These are phyloP conservation scores for Incumbomyces lentus DNA, from an alignment of 2,329 filamentous ascomycete species.

Conservation along the genomic window DNA sequence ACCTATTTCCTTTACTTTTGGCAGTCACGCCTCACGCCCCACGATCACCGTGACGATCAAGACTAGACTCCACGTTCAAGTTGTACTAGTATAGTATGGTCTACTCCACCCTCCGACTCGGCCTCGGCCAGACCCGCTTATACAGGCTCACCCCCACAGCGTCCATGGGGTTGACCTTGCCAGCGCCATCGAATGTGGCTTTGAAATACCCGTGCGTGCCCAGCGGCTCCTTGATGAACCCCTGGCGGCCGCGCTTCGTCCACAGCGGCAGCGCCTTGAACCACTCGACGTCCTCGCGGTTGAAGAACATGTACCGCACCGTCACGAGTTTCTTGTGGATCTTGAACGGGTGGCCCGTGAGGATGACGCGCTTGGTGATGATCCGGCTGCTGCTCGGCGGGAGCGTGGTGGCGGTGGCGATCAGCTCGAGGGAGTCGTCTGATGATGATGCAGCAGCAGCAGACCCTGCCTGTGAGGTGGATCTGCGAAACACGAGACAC, in stretches of 20 bases:
- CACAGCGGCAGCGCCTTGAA: constrained; percentile 94
- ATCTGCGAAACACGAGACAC: constrained; percentile 68
- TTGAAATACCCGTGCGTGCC: constrained; percentile 99
- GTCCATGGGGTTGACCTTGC: constrained; percentile 87
- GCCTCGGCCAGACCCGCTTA: constrained; percentile 73
- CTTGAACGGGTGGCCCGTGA: constrained; percentile 95
- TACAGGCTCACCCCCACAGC: constrained; percentile 83
- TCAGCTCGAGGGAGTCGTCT: constrained; percentile 47
- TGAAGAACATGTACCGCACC: constrained; percentile 99
- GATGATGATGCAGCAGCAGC: too few relatives aligned
- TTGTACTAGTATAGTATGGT: too few relatives aligned
- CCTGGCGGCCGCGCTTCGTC: constrained; percentile 79
- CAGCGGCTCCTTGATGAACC: constrained; percentile 85
- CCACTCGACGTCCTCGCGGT: constrained; percentile 87
- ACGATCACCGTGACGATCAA: too few relatives aligned
- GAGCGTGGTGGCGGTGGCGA: constrained; percentile 79
- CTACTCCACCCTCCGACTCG: constrained; percentile 34
- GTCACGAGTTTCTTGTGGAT: constrained; percentile 98
- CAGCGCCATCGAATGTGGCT: constrained; percentile 75
- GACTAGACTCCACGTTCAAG: too few relatives aligned
- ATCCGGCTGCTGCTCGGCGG: constrained; percentile 65
- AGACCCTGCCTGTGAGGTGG: constrained; percentile 26
- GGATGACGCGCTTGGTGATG: constrained; percentile 83
- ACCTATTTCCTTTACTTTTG: too few relatives aligned
- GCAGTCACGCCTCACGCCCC: too few relatives aligned